These are phyloP conservation scores for Sisymbrium irio DNA, from an alignment of 345 rosid genomes.

Conservation along the genomic window DNA sequence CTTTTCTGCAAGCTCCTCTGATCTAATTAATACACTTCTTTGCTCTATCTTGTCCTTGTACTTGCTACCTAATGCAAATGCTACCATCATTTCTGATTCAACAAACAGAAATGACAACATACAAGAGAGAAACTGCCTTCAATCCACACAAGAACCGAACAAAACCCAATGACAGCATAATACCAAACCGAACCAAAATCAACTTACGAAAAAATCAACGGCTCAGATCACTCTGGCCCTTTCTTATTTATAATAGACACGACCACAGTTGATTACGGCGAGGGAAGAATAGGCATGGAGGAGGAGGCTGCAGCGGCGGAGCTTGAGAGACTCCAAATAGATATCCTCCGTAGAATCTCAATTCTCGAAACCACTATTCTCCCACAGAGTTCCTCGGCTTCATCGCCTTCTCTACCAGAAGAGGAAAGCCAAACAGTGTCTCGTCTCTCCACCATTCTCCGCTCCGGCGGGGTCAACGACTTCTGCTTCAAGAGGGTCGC, in stretches of 20 bases:
- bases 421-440: slow-evolving; percentile 41
- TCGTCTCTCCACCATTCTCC: slow-evolving; percentile 67
- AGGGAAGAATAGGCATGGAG: slow-evolving; percentile 33
- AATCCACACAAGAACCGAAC: no score
- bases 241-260: neutral
- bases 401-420: slow-evolving; percentile 25
- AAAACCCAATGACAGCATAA: no score
- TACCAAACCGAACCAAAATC: no score
- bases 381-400: slow-evolving; percentile 32
- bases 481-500: slow-evolving; percentile 66
- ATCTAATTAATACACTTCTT: no score
- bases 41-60: no score
- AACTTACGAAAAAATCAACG: no score
- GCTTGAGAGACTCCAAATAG: slow-evolving; percentile 57
- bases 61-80: no score
- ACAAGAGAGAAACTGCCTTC: no score
- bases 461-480: slow-evolving; percentile 48
- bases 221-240: neutral
- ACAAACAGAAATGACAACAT: no score
- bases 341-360: slow-evolving; percentile 55
- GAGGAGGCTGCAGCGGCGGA: slow-evolving; percentile 43
- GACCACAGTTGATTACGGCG: neutral
- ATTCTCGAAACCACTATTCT: slow-evolving; percentile 42
- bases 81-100: no score
- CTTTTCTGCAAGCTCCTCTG: no score